These are phyloP conservation scores for Clavispora phyllophila DNA, from an alignment of 805 yeast genomes.

Conservation along the genomic window DNA sequence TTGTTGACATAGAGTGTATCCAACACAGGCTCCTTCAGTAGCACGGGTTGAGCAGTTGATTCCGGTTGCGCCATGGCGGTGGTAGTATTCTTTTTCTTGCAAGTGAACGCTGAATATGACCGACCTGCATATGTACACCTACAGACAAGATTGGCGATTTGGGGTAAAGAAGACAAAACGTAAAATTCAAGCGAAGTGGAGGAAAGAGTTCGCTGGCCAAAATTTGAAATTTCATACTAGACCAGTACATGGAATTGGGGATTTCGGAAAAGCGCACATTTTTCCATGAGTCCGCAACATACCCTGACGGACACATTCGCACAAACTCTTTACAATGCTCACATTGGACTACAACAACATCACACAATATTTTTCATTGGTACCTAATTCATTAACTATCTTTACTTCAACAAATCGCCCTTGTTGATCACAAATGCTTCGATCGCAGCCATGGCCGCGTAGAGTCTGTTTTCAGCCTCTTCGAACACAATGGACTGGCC, in stretches of 20 bases:
- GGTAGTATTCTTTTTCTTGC: neutral
- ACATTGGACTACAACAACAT: too few relatives aligned
- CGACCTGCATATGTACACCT: neutral
- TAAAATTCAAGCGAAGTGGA: too few relatives aligned
- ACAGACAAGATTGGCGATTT: too few relatives aligned
- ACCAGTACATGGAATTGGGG: too few relatives aligned
- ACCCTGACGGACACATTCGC: too few relatives aligned
- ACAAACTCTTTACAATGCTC: too few relatives aligned
- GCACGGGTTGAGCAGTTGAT: neutral
- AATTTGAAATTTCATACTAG: too few relatives aligned
- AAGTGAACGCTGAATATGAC: neutral
- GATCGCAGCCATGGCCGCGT: constrained; percentile 92
- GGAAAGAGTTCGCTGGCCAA: too few relatives aligned
- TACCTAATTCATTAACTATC: neutral
- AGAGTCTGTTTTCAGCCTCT: constrained; percentile 94
- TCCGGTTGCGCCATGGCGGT: neutral
- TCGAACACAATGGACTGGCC: constrained; percentile 77
- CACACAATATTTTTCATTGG: neutral
- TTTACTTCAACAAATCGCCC: constrained; percentile 13
- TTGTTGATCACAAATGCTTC: constrained; percentile 79
- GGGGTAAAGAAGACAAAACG: too few relatives aligned
- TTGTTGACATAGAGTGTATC: constrained; percentile 60
- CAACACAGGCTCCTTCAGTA: neutral
- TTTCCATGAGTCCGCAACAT: too few relatives aligned
- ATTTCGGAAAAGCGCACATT: too few relatives aligned